Percentiles rank a stretch among this genome's conserved stretches.
Conservation (phyloP, 2,329 filamentous ascomycete species). For the Bisporella sp. region DNA sequence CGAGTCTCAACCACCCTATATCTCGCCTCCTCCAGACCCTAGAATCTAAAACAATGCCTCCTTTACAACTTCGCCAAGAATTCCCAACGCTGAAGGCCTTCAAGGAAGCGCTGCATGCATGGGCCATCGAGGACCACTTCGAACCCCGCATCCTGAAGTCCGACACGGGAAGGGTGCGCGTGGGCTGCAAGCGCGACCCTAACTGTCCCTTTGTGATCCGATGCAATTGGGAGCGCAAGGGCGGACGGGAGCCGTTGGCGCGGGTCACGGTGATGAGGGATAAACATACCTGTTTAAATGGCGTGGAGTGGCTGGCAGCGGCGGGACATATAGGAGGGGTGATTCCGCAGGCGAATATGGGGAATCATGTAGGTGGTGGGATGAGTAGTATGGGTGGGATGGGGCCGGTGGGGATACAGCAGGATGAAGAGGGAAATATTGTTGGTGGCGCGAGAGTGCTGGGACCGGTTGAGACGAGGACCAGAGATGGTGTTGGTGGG, state of each 20-base stretch:
- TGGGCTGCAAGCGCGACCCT: conserved; percentile 27
- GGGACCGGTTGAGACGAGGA: conserved; percentile 8
- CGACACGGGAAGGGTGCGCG: conserved; percentile 27
- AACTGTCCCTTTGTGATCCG: conserved; percentile 27
- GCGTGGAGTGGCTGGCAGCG: conserved; percentile 14
- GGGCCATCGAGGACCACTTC: conserved; percentile 29
- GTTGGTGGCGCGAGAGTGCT: conserved; percentile 23
- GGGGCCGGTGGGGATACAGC: conserved; percentile 18
- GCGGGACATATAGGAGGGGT: conserved; percentile 2
- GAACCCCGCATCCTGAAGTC: conserved; percentile 27
- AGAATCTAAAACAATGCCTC: conserved; percentile 18
- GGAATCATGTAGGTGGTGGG: conserved; percentile 5
- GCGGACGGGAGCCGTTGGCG: conserved; percentile 22
- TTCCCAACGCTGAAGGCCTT: conserved; percentile 27
- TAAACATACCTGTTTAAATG: conserved; percentile 26
- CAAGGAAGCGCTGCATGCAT: conserved; percentile 27
- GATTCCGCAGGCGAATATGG: conserved; percentile 1
- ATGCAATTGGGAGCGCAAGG: conserved; percentile 28
- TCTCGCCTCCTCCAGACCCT: background rate
- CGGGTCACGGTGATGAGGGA: conserved; percentile 25
- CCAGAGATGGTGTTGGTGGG: background rate
- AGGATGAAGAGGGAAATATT: conserved; percentile 24
- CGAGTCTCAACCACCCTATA: background rate
- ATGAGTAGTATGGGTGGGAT: conserved; percentile 4
- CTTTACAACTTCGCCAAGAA: conserved; percentile 25